phyloP scores from a whole-genome alignment of 805 yeast species.

The Metschnikowia continentalis region DNA sequence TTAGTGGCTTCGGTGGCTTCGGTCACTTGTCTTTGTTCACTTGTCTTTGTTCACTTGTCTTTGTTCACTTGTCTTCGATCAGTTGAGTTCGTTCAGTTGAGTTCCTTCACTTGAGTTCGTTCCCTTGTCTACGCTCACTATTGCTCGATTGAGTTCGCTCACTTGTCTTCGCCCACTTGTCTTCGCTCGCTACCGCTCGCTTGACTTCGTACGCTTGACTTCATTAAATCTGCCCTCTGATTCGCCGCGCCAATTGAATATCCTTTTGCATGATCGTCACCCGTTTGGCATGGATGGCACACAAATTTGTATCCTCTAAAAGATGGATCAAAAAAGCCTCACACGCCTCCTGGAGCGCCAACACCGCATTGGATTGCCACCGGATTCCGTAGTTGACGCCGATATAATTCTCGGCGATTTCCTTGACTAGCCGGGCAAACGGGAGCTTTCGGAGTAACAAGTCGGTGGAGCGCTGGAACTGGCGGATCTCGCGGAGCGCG shows the following conservation, averaged over 20 bases:
- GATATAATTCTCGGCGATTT: slow-evolving; percentile 59
- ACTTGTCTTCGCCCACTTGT: too few species aligned
- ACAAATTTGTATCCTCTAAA: slow-evolving; percentile 70
- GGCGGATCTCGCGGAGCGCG: slow-evolving; percentile 65
- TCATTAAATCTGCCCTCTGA: slow-evolving; percentile 47
- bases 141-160: too few species aligned
- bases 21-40: too few species aligned
- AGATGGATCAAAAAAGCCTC: slow-evolving; percentile 73
- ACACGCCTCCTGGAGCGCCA: slow-evolving; percentile 78
- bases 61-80: too few species aligned
- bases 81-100: too few species aligned
- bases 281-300: slow-evolving; percentile 77
- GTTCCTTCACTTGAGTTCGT: too few species aligned
- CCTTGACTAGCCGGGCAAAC: slow-evolving; percentile 71
- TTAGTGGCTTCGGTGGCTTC: too few species aligned
- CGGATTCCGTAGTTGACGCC: slow-evolving; percentile 55
- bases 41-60: too few species aligned
- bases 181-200: too few species aligned
- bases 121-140: too few species aligned
- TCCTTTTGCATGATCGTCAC: slow-evolving; percentile 86
- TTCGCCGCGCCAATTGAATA: slow-evolving; percentile 73
- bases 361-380: slow-evolving; percentile 76
- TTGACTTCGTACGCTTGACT: too few species aligned
- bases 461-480: slow-evolving; percentile 65
- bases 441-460: slow-evolving; percentile 67